Evolutionary conservation across 2,329 filamentous ascomycete species (phyloP), one percentile per base, ranked within the genome.

Genomic region (Penicillium sp.): DNA sequence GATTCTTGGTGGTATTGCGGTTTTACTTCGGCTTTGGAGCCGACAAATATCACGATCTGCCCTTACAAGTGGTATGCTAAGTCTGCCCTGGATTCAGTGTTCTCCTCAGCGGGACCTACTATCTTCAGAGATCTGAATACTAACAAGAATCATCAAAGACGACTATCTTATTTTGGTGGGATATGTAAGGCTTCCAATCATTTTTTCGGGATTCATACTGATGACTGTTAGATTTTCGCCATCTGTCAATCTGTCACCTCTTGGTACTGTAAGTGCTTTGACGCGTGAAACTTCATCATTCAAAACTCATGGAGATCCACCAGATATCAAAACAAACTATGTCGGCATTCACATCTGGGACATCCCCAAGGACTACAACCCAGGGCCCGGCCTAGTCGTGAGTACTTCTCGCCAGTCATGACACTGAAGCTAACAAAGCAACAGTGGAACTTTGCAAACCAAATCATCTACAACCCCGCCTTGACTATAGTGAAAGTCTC

Each of bases 401-500:
- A 45, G 62, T 47, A 42, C 10, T 18, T 21, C 34, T 40, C 18
- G 16, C 2, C 22, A 21, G 13, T 14, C 6, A 18, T 2, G 18
- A 18, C 18, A 18, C 39, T 10, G 24, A 10, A n/a, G 32, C 34
- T 32, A 27, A 49, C 21, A 51, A 38, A 52, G 11, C 16, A 44
- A 38, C 34, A 65, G 59, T 65, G 66, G 61, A 62, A 67, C 39
- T 66, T 59, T 16, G 67, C 61, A 18, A 69, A 67, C 38, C 66
- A 70, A 44, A 49, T 70, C 3, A 21, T 71, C 24, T 71, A 71
- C 54, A 70, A 68, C 40, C 64, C 68, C 9, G 59, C 61, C 16
- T 55, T 71, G 29, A 63, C 68, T 3, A 46, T 70, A 22, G 57
- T 71, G 13, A 72, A 71, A 48, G 13, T 67, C 2, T 71, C 68